These are phyloP conservation scores for Ammopiptanthus mongolicus DNA, from an alignment of 306 rosid genomes.

Conservation along the genomic window DNA sequence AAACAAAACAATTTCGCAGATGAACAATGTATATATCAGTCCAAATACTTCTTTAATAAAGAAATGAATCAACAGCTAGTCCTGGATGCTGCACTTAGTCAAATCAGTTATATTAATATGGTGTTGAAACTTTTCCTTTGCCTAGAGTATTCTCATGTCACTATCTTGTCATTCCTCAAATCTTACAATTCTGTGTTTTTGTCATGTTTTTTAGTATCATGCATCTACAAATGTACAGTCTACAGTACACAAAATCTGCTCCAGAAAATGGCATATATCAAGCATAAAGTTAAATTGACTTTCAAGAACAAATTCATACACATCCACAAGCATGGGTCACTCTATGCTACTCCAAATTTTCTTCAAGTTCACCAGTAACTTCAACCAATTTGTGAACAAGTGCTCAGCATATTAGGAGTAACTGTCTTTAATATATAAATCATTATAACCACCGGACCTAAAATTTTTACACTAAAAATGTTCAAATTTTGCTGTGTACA, in stretches of 20 bases:
- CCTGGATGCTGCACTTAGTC: neutral
- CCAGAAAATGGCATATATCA: neutral
- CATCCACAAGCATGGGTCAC: neutral
- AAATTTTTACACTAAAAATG: neutral
- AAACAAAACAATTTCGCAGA: slow-evolving; percentile 2
- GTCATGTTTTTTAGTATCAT: neutral
- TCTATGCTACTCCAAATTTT: neutral
- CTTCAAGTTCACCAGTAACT: neutral
- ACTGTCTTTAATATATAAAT: neutral
- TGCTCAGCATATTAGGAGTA: neutral
- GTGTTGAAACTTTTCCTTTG: neutral
- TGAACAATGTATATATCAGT: neutral
- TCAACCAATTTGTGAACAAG: neutral
- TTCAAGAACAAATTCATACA: neutral
- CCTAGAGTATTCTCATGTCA: neutral
- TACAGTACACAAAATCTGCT: neutral
- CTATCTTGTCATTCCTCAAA: neutral
- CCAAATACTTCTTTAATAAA: neutral
- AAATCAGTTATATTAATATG: neutral
- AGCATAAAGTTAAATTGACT: neutral
- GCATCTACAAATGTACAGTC: neutral
- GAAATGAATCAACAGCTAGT: neutral
- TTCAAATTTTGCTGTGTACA: neutral
- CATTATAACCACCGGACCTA: neutral
- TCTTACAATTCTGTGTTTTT: neutral